Evolutionary conservation across 2,329 filamentous ascomycete genomes (phyloP), one percentile per base, ranked within the genome.

Genomic region (Trichoderma sp.): DNA sequence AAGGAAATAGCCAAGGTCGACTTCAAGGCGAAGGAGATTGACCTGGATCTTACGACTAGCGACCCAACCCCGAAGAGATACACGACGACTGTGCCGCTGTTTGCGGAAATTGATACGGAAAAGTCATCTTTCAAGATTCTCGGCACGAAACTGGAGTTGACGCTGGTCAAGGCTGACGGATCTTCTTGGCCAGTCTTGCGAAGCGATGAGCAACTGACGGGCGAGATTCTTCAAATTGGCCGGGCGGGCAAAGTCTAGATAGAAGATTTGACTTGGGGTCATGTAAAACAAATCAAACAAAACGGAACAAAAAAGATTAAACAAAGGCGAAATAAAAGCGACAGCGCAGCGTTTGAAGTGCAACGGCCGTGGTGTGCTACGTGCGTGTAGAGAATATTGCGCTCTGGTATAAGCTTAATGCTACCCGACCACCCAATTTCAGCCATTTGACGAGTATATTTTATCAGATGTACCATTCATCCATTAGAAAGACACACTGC

Each of bases 191-290:
- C 95, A 41, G 94, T 97, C 6, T 85, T 98, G 81, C 90, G 94
- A 76, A 93, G 91, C 76, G 94, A 97, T 80, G 95, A 98, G 79
- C 84, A 86, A 74, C 81, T 85, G 76, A 91, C 88, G 11, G 90
- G 90, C 6, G 93, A 97, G 86, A 97, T 98, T 80, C 91, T 98
- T 78, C 97, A 99, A 85, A 89, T 97, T 78, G 97, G 97, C 16
- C 89, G 92, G 78, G 95, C 97, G 68, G 95, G 75, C 16, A 73
- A 76, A n/a, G 75, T 67, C 33, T 76, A 73, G 64, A n/a, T 41
- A 31, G 38, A 62, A 24, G 35, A 21, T 2, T 2, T 60, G 53
- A 45, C 11, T 41, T 8, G 16, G 59, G 16, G 35, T 6, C 68
- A 27, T 63, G 12, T 24, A 24, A 33, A 14, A 45, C 41, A n/a